Conservation (phyloP, 306 rosid species). For the Cyclanthera cordifolia region DNA sequence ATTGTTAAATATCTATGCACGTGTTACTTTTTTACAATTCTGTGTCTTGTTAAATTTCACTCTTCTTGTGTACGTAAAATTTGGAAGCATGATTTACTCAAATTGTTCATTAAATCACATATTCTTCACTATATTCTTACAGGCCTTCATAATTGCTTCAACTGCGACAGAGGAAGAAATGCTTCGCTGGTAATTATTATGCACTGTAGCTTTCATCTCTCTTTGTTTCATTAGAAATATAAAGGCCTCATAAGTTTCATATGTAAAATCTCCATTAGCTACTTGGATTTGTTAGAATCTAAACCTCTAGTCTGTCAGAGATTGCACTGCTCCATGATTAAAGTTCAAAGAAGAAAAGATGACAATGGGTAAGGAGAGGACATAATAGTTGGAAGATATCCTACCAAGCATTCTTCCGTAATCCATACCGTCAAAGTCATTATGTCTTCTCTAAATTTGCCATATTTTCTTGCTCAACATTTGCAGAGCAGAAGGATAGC, state of each 20-base stretch:
- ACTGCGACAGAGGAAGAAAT: constrained; percentile 94
- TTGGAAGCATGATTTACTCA: too few species aligned
- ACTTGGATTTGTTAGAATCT: not conserved
- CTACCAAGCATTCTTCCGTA: not conserved
- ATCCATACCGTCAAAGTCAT: not conserved
- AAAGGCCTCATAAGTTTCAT: not conserved
- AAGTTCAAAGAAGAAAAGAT: too few species aligned
- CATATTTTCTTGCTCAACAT: not conserved
- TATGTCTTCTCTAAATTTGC: not conserved
- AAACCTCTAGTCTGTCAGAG: not conserved
- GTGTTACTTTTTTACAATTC: too few species aligned
- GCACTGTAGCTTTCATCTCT: not conserved
- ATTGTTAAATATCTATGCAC: not conserved
- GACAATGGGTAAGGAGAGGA: too few species aligned
- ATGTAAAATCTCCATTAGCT: not conserved
- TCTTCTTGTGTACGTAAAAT: not conserved
- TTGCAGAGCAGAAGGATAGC: not conserved
- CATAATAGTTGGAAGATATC: not conserved
- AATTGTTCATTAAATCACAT: too few species aligned
- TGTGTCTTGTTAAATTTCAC: not conserved
- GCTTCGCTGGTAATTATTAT: constrained; percentile 62
- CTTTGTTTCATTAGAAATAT: not conserved
- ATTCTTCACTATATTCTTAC: not conserved
- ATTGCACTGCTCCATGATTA: not conserved
- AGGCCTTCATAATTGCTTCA: constrained; percentile 97